Percentiles rank a stretch among this genome's conserved stretches.
Evolutionary conservation across 352 stramenopile species (phyloP).

Genomic region (Nothophytophthora sp.): DNA sequence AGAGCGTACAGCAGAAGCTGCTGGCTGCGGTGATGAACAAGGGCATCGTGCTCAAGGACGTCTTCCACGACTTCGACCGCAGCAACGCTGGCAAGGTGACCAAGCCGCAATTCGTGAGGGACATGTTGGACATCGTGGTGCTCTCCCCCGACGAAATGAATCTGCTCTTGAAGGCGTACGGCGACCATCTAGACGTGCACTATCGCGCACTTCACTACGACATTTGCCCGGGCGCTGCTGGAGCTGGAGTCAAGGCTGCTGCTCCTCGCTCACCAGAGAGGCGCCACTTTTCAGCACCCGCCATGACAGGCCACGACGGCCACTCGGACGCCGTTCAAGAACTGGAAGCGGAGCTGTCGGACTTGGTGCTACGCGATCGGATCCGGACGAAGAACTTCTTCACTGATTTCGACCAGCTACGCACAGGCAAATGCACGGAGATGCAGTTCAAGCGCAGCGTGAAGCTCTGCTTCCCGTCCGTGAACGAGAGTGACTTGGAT

Average conservation of each 20-base stretch:
- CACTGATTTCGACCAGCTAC: constrained; percentile 80
- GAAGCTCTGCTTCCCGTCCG: constrained; percentile 74
- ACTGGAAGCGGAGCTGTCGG: constrained; percentile 58
- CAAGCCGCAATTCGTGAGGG: constrained; percentile 73
- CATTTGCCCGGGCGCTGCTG: constrained; percentile 46
- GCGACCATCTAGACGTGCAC: constrained; percentile 75
- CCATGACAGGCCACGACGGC: not conserved
- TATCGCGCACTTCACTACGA: constrained; percentile 77
- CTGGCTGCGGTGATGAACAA: constrained; percentile 69
- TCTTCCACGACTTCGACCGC: constrained; percentile 86
- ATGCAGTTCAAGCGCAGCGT: constrained; percentile 78
- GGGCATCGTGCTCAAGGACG: constrained; percentile 85
- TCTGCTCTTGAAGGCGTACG: constrained; percentile 69
- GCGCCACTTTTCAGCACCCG: constrained; percentile 45
- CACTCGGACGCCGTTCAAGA: constrained; percentile 38
- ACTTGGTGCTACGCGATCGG: constrained; percentile 63
- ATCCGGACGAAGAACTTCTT: constrained; percentile 89
- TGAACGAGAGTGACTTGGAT: constrained; percentile 61
- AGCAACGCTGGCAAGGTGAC: constrained; percentile 86
- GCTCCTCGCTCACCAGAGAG: constrained; percentile 53
- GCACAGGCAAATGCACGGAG: constrained; percentile 73
- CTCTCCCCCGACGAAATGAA: constrained; percentile 55
- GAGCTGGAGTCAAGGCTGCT: constrained; percentile 23
- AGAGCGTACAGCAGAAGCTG: constrained; percentile 56
- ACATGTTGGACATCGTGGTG: constrained; percentile 66